Conservation (phyloP, 2,329 filamentous ascomycete genomes). For the Cladosporium oxysporum region DNA sequence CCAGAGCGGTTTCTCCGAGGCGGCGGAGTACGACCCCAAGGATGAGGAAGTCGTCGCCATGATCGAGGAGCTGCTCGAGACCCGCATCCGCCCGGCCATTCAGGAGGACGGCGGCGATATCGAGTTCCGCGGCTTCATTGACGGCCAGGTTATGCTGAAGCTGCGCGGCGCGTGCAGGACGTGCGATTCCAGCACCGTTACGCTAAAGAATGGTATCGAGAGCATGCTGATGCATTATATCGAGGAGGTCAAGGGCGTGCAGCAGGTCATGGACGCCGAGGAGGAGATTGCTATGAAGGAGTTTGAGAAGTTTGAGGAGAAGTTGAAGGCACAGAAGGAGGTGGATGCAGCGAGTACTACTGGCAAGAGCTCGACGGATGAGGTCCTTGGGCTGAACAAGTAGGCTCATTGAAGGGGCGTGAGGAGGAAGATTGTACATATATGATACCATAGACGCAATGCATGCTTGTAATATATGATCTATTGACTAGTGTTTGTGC, state of each 20-base stretch:
- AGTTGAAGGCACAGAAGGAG: slow-evolving; percentile 62
- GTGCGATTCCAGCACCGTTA: slow-evolving; percentile 95
- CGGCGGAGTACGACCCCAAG: slow-evolving; percentile 83
- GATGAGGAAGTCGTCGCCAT: slow-evolving; percentile 94
- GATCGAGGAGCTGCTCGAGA: slow-evolving; percentile 98
- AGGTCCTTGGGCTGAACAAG: slow-evolving; percentile 29
- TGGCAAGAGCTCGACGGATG: slow-evolving; percentile 56
- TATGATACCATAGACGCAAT: slow-evolving; percentile 13
- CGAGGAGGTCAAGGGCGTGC: slow-evolving; percentile 90
- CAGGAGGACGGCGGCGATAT: slow-evolving; percentile 98
- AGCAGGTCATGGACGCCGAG: slow-evolving; percentile 87
- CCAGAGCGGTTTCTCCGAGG: slow-evolving; percentile 50
- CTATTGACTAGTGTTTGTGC: background rate
- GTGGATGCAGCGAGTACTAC: slow-evolving; percentile 52
- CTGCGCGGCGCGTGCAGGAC: slow-evolving; percentile 90
- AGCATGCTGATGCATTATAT: slow-evolving; percentile 92
- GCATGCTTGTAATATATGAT: slow-evolving; percentile 3
- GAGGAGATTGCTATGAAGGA: slow-evolving; percentile 85
- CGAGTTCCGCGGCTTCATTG: slow-evolving; percentile 80
- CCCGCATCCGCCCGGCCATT: slow-evolving; percentile 89
- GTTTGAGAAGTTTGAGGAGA: slow-evolving; percentile 95
- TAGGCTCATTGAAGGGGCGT: background rate
- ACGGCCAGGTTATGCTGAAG: slow-evolving; percentile 71
- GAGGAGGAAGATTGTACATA: background rate
- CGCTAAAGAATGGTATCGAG: slow-evolving; percentile 96